phyloP scores from a whole-genome alignment of 139 green algal genomes.

The Yamagishiella unicocca region DNA sequence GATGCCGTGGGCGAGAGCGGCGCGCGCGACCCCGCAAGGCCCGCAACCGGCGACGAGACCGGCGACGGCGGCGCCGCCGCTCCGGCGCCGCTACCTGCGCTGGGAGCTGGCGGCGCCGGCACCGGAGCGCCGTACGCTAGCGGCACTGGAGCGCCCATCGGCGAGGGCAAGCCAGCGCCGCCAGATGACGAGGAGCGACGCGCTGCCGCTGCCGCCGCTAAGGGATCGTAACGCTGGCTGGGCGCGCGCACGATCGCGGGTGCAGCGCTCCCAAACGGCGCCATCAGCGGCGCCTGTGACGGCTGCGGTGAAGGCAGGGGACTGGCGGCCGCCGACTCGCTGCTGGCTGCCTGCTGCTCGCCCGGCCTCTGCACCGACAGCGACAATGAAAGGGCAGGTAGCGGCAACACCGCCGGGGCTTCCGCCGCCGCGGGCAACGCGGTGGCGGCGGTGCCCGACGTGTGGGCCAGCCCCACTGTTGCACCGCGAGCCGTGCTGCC shows the following conservation, averaged over 20 bases:
- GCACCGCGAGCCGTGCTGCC: too few species aligned
- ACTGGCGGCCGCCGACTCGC: background rate
- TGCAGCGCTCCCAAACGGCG: background rate
- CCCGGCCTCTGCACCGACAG: too few species aligned
- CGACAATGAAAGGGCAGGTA: too few species aligned
- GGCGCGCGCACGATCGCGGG: background rate
- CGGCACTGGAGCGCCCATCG: background rate
- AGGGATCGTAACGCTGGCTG: slow-evolving; percentile 12
- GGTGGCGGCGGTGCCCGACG: background rate
- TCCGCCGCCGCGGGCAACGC: background rate
- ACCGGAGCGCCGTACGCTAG: background rate
- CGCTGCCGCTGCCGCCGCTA: slow-evolving; percentile 8
- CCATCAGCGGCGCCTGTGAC: background rate
- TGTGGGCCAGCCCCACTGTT: too few species aligned
- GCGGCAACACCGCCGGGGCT: background rate
- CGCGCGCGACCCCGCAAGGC: background rate
- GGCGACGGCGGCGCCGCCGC: background rate
- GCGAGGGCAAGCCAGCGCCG: background rate
- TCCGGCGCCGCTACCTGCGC: background rate
- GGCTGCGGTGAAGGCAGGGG: background rate
- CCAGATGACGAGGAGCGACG: background rate
- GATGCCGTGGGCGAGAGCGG: background rate
- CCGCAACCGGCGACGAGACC: background rate
- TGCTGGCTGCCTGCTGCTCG: background rate
- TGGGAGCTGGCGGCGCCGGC: background rate